Percentiles rank a stretch among this genome's conserved stretches.
Evolutionary conservation across 176 grass and related monocot species (phyloP).

Genomic region (Metroxylon sagu): DNA sequence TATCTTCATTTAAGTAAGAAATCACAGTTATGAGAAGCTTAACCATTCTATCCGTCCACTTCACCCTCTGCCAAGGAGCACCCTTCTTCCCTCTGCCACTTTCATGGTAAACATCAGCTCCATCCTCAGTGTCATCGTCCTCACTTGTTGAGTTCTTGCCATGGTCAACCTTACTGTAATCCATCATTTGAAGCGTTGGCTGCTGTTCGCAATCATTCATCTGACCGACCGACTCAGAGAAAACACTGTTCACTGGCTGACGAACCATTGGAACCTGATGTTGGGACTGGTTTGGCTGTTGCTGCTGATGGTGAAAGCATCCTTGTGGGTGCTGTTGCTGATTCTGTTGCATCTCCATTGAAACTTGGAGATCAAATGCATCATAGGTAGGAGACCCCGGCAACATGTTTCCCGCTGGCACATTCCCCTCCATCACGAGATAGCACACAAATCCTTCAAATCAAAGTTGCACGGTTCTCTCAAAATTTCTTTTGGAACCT

Average conservation of each 20-base stretch:
- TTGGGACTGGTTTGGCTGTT: too few species aligned
- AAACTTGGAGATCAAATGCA: slow-evolving; percentile 13
- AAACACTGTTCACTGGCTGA: slow-evolving; percentile 13
- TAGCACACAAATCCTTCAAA: too few species aligned
- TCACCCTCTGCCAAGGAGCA: slow-evolving; percentile 50
- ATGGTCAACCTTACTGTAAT: neutral
- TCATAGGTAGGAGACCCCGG: slow-evolving; percentile 4
- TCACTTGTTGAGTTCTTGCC: slow-evolving; percentile 29
- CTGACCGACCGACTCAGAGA: slow-evolving; percentile 10
- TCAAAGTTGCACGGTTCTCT: too few species aligned
- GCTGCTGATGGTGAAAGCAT: neutral
- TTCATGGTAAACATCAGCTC: slow-evolving; percentile 20
- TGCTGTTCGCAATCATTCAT: slow-evolving; percentile 16
- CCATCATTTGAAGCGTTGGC: neutral
- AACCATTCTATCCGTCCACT: slow-evolving; percentile 64
- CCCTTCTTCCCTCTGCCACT: slow-evolving; percentile 10
- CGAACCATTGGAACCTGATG: neutral
- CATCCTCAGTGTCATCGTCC: slow-evolving; percentile 29
- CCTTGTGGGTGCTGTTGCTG: slow-evolving; percentile 13
- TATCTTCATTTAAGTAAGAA: slow-evolving; percentile 58
- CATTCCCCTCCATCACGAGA: slow-evolving; percentile 32
- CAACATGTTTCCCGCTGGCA: slow-evolving; percentile 26
- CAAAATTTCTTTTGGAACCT: too few species aligned
- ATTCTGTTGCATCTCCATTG: slow-evolving; percentile 12
- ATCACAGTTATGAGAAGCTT: slow-evolving; percentile 59